These are phyloP conservation scores for Rhazya stricta DNA, from an alignment of 257 asterid genomes.

Conservation along the genomic window DNA sequence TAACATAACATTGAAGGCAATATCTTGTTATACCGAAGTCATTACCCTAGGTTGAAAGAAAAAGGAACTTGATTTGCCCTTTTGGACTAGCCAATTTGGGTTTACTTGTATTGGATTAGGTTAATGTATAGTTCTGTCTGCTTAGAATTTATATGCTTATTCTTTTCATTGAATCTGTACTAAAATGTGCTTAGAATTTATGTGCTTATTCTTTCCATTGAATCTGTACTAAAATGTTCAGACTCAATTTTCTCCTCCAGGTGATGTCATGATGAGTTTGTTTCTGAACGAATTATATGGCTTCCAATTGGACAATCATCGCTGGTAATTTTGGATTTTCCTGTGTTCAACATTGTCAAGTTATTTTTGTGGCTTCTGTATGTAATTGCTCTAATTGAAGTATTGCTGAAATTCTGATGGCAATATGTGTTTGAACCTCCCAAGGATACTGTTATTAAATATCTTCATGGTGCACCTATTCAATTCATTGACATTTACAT, in stretches of 20 bases:
- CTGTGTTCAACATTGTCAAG: not conserved
- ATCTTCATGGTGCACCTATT: not conserved
- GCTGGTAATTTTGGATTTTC: constrained; percentile 56
- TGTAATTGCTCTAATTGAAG: not conserved
- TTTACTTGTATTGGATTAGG: not conserved
- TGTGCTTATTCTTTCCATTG: not conserved
- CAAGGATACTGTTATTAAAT: not conserved
- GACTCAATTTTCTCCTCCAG: constrained; percentile 33
- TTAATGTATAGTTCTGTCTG: not conserved
- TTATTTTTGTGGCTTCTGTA: not conserved
- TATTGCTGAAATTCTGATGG: not conserved
- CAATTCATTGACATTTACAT: not conserved
- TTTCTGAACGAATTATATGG: constrained; percentile 95
- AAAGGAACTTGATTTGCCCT: not conserved
- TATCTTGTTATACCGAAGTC: not conserved
- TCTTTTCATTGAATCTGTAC: not conserved
- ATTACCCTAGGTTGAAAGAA: not conserved
- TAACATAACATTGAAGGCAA: not conserved
- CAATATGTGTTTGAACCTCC: not conserved
- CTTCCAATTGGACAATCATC: constrained; percentile 86
- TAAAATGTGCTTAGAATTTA: not conserved
- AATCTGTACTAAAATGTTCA: not conserved
- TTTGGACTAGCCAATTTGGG: not conserved
- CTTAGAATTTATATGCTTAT: not conserved
- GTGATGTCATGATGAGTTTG: constrained; percentile 95